Base-by-base conservation (phyloP, 2,329 filamentous ascomycete genomes). In the Ophiostoma sp. region DNA sequence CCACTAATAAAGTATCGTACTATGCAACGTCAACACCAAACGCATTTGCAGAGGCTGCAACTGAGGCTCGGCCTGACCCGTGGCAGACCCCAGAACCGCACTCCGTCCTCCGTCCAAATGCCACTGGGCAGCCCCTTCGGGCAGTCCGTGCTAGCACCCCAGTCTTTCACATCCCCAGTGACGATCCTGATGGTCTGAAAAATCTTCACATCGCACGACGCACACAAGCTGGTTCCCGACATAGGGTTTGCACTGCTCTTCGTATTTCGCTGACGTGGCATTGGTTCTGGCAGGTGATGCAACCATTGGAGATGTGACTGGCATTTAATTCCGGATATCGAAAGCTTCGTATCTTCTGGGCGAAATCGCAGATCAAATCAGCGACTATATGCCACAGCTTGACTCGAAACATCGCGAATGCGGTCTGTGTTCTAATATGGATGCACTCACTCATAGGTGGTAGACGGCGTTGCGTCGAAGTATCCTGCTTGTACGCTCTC, bases 11-110 rank as follows among this genome's bases (percentile, higher is more conserved):
- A n/a, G 9, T 38, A 27, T 27, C 27, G 27, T 27, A 40, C 55
- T 40, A 62, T 63, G 36, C 38, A 63, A 63, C 38, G 60, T n/a
- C 6, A 27, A 18, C 6, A 58, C 9, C 42, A 18, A 63, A 18
- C 27, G 27, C 27, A 27, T 27, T 27, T 27, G 27, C 2, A 27
- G 27, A 27, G 27, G 27, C 27, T 27, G 27, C 27, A 27, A 18
- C 40, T 18, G 27, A 38, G 27, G 9, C n/a, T 63, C 60, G 60
- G 60, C 16, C 40, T 63, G 60, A 42, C 60, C 60, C 60, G 60
- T 18, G 60, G n/a, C 60, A 60, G 49, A 62, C 38, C 12, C 14
- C 38, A 62, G 36, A 40, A 62, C 58, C 12, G 38, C 58, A 41
- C 38, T 62, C 58, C 58, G 58, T n/a, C 14, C 58, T 41, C 58